These are phyloP conservation scores for Lecanoromycetidae sp. DNA, from an alignment of 2,329 filamentous ascomycete genomes.

Conservation along the genomic window DNA sequence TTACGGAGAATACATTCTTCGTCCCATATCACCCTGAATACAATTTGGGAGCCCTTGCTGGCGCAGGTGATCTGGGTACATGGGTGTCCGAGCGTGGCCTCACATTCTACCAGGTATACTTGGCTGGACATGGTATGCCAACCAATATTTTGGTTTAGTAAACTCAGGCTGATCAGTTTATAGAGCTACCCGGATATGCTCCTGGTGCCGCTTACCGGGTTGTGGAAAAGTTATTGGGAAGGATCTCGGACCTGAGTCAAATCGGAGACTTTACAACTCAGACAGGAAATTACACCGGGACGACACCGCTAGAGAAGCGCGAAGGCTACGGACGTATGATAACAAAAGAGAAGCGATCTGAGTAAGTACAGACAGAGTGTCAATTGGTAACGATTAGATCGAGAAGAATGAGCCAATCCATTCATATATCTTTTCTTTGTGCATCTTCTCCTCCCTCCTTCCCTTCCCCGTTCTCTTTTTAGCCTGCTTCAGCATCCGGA, in stretches of 20 bases:
- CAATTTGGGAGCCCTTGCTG: constrained; percentile 26
- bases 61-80: constrained; percentile 30
- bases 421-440: no score
- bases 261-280: constrained; percentile 27
- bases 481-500: no score
- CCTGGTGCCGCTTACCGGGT: constrained; percentile 32
- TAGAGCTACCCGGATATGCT: constrained; percentile 32
- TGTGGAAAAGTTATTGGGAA: constrained; percentile 32
- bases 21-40: constrained; percentile 34
- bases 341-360: not conserved
- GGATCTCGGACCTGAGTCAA: constrained; percentile 28
- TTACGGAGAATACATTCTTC: constrained; percentile 30
- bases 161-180: not conserved
- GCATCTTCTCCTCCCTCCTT: no score
- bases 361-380: no score
- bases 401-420: no score
- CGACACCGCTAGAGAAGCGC: not conserved
- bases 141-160: not conserved
- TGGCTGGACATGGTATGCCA: constrained; percentile 20
- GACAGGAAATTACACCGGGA: constrained; percentile 12
- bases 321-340: not conserved
- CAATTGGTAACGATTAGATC: no score
- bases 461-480: no score
- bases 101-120: constrained; percentile 26
- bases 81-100: constrained; percentile 35